phyloP scores from a whole-genome alignment of 2,329 filamentous ascomycete genomes.

The Allantophomopsis lycopodina region DNA sequence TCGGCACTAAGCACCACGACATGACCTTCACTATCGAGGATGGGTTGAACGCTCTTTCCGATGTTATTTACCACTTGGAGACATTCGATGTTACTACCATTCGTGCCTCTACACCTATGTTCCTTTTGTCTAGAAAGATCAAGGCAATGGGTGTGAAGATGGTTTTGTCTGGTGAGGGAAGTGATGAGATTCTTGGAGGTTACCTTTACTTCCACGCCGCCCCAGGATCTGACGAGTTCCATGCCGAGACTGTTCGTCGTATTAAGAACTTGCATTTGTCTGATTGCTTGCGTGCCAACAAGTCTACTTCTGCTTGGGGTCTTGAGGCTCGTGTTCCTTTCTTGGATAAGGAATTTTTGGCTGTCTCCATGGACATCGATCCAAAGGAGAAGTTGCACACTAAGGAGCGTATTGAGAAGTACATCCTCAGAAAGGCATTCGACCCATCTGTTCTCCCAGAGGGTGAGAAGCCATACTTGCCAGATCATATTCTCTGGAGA shows the following conservation, averaged over 20 bases:
- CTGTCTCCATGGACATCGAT: conserved; percentile 86
- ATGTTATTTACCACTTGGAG: conserved; percentile 97
- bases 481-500: conserved; percentile 88
- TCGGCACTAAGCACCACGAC: conserved; percentile 94
- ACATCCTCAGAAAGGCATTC: conserved; percentile 95
- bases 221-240: conserved; percentile 82
- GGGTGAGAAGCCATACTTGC: conserved; percentile 67
- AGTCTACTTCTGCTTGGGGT: conserved; percentile 96
- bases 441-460: conserved; percentile 81
- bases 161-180: conserved; percentile 93
- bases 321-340: conserved; percentile 96
- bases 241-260: conserved; percentile 84
- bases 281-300: conserved; percentile 98
- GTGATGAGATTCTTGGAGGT: conserved; percentile 95
- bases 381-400: conserved; percentile 94
- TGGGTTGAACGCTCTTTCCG: conserved; percentile 87
- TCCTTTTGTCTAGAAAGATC: conserved; percentile 93
- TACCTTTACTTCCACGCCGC: conserved; percentile 98
- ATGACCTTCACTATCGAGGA: conserved; percentile 98
- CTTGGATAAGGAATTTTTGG: conserved; percentile 94
- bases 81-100: conserved; percentile 98
- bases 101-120: conserved; percentile 97
- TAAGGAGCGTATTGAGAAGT: conserved; percentile 77
- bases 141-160: conserved; percentile 99
- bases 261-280: conserved; percentile 93